Base-by-base conservation (phyloP, 1,284 basidiomycete genomes). In the Boletus semigastroideus region DNA sequence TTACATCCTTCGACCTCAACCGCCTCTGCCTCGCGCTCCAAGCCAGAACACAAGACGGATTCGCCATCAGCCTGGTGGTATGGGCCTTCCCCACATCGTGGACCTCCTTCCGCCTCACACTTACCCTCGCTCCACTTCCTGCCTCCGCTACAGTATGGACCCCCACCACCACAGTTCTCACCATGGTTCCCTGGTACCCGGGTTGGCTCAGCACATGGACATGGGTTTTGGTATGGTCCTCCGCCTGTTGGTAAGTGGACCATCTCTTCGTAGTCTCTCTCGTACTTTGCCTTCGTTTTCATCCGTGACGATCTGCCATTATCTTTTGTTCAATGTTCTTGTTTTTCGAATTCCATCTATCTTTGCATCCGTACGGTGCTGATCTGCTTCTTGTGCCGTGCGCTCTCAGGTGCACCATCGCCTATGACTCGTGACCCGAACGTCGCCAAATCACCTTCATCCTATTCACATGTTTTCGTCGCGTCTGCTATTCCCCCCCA, bases 171-270 rank as follows among this genome's bases (percentile, higher is more conserved):
- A 14, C 65, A 49, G 1, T 52, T 54, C 17, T 46, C 56, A 4
- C 39, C 63, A 0, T 67, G 60, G 54, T 50, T 64, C 28, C 61
- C 61, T n/a, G 48, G 46, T 25, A 34, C 49, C 38, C 53, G 40
- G 13, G 48, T 52, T 20, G 17, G 45, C 3, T 45, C 60, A 9
- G 46, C 41, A 41, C 65, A 59, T 41, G 52, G 59, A 13, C 52
- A 62, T 27, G 61, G 60, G n/a, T 64, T 51, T 53, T 63, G 61
- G 65, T 66, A 60, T 44, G 44, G 52, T 34, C 11, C 47, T 10
- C 61, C 51, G 17, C 42, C 53, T 8, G 42, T 42, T 19, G 59
- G 62, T 67, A 53, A 67, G 62, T 62, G 38, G 36, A 13, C 7
- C 1, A 19, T 47, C 17, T 56, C 34, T 60, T 48, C n/a, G 37